Percentiles rank a stretch among this genome's conserved stretches.
These are phyloP conservation scores for Corymbia calophylla DNA, from an alignment of 441 rosid genomes.

Conservation along the genomic window DNA sequence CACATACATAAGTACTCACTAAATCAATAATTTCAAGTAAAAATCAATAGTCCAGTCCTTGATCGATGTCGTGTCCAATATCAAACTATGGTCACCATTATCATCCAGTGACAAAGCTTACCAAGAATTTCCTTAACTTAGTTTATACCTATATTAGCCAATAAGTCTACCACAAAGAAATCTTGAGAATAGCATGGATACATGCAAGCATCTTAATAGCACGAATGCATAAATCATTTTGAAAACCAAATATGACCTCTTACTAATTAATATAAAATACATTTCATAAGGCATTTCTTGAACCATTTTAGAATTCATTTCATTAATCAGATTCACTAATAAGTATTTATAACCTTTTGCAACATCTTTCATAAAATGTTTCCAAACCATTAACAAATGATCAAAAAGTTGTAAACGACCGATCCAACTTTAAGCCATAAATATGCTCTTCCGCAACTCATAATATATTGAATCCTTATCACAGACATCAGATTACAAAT, in stretches of 20 bases:
- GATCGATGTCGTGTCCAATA: background rate
- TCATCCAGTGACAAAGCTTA: background rate
- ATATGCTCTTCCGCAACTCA: background rate
- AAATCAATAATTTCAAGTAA: background rate
- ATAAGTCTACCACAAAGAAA: fast-evolving
- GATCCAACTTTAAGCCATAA: background rate
- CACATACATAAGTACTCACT: background rate
- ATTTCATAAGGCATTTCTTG: background rate
- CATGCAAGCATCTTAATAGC: background rate
- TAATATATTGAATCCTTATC: background rate
- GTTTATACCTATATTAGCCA: background rate
- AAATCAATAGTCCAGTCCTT: background rate
- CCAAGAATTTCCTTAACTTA: background rate
- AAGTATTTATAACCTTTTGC: background rate
- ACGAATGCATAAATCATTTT: background rate
- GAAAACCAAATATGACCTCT: background rate
- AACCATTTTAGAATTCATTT: background rate
- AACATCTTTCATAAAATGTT: background rate
- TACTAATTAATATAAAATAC: background rate
- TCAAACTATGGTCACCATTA: background rate
- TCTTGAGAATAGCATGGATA: background rate
- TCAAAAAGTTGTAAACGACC: background rate
- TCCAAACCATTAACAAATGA: background rate
- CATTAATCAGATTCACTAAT: background rate
- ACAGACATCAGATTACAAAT: background rate